Evolutionary conservation across 176 grass and related monocot species (phyloP).

Genomic region (Oryza officinalis): DNA sequence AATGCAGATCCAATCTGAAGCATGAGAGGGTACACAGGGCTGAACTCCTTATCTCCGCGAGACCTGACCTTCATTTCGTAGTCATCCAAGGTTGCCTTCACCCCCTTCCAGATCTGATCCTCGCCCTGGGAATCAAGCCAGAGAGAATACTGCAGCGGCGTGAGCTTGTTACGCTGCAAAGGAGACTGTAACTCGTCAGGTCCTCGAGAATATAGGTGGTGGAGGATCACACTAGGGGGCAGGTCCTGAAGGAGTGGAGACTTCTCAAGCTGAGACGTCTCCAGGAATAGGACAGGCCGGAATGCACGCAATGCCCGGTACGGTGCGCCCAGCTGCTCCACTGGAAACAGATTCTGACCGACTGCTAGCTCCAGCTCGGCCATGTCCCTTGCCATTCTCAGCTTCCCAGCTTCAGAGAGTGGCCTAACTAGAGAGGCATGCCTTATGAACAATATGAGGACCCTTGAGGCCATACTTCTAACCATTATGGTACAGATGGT

Average conservation of each 20-base stretch:
- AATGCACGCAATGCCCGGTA: constrained; percentile 84
- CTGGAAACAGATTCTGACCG: constrained; percentile 96
- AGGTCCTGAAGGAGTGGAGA: constrained; percentile 79
- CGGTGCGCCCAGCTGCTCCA: constrained; percentile 90
- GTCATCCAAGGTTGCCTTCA: constrained; percentile 90
- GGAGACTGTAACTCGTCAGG: constrained; percentile 92
- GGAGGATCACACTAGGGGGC: constrained; percentile 80
- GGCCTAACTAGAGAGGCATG: constrained; percentile 91
- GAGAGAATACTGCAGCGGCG: constrained; percentile 70
- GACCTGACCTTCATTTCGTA: constrained; percentile 72
- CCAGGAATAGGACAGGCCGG: constrained; percentile 87
- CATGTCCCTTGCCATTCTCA: constrained; percentile 98
- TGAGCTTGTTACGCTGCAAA: constrained; percentile 86
- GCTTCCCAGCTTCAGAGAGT: constrained; percentile 95
- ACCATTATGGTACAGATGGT: constrained; percentile 92
- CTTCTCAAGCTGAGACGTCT: constrained; percentile 76
- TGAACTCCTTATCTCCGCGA: constrained; percentile 83
- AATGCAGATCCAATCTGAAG: constrained; percentile 72
- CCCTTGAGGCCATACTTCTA: constrained; percentile 87
- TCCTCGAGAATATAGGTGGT: constrained; percentile 87
- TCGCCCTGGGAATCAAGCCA: constrained; percentile 95
- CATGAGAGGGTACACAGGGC: constrained; percentile 86
- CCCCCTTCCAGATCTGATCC: constrained; percentile 93
- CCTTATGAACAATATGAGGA: constrained; percentile 98
- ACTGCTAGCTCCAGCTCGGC: constrained; percentile 87